Percentiles rank a stretch among this genome's conserved stretches.
phyloP scores from a whole-genome alignment of 73 alveolate species.

The Tetrahymena elliotti region DNA sequence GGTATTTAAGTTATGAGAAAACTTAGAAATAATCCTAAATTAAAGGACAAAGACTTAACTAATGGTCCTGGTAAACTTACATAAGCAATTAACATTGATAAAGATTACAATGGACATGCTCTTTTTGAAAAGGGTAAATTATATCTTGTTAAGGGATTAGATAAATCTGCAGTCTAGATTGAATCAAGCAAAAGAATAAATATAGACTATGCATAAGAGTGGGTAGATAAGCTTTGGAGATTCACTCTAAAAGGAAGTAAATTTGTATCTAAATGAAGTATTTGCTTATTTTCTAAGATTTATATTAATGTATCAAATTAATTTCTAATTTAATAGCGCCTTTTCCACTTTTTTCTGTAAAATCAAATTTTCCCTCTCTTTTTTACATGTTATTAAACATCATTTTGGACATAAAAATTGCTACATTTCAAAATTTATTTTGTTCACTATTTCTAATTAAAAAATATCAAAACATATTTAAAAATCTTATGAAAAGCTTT shows the following conservation, averaged over 20 bases:
- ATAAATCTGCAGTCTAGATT: not conserved
- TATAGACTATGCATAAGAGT: constrained; percentile 23
- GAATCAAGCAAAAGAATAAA: not conserved
- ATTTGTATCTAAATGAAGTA: constrained; percentile 5
- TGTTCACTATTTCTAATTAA: too few relatives aligned
- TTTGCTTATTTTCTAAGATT: not conserved
- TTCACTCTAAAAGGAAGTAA: constrained; percentile 8
- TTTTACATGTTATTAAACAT: too few relatives aligned
- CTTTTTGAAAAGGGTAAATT: not conserved
- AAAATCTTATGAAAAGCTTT: too few relatives aligned
- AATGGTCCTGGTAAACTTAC: not conserved
- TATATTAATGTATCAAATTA: not conserved
- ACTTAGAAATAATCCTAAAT: not conserved
- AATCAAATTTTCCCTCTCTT: too few relatives aligned
- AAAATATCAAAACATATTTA: too few relatives aligned
- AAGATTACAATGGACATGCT: not conserved
- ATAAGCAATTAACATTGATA: not conserved
- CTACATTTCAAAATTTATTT: too few relatives aligned
- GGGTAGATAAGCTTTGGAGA: constrained; percentile 27
- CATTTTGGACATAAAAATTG: too few relatives aligned
- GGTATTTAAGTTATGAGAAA: not conserved
- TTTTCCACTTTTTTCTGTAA: too few relatives aligned
- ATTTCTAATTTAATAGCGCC: too few relatives aligned
- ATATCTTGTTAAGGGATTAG: not conserved
- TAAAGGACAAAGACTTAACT: not conserved